Percentiles rank a stretch among this genome's conserved stretches.
Conservation (phyloP, 129 eudicot genomes). For the Scalesia atractyloides region DNA sequence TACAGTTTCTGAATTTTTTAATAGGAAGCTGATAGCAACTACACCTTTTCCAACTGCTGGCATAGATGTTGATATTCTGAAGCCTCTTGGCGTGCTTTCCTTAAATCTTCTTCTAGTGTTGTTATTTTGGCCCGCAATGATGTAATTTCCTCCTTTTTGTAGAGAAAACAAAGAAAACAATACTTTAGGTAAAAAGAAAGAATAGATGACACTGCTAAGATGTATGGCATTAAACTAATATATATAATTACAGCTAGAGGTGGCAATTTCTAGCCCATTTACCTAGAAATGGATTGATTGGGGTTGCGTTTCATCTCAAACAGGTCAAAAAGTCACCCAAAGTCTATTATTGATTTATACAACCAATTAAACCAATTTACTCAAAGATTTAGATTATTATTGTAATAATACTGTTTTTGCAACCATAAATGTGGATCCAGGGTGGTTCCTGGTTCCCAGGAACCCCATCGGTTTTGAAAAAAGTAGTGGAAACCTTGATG, state of each 20-base stretch:
- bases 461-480: no score
- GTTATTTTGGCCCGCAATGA: slow-evolving; percentile 64
- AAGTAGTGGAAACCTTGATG: no score
- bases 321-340: neutral
- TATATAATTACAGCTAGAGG: neutral
- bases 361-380: neutral
- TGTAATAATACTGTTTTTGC: neutral
- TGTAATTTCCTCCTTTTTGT: slow-evolving; percentile 45
- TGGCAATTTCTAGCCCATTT: neutral
- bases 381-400: neutral
- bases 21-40: slow-evolving; percentile 21
- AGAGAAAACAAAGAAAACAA: neutral
- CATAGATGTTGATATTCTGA: slow-evolving; percentile 53
- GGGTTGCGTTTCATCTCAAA: slow-evolving; percentile 7
- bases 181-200: slow-evolving; percentile 1
- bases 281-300: neutral
- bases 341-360: neutral
- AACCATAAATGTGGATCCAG: neutral
- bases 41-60: slow-evolving; percentile 72
- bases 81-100: slow-evolving; percentile 59
- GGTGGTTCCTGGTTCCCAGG: no score
- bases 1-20: slow-evolving; percentile 21
- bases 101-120: slow-evolving; percentile 61
- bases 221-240: slow-evolving; percentile 9
- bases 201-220: neutral